Percentiles rank a stretch among this genome's conserved stretches.
phyloP scores from a whole-genome alignment of 441 rosid genomes.

The Syzygium syzygioides region DNA sequence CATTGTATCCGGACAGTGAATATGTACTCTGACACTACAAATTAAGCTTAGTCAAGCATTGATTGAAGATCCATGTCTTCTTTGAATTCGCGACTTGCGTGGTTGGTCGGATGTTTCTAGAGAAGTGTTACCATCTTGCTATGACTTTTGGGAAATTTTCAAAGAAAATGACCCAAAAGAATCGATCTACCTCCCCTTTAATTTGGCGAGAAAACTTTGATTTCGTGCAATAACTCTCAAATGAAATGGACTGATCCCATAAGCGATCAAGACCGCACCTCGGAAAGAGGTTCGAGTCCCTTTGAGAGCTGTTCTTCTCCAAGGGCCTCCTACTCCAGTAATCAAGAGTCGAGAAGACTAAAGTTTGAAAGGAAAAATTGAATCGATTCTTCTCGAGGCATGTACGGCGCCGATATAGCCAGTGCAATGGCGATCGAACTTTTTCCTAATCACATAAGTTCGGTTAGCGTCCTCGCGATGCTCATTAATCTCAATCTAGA shows the following conservation, averaged over 20 bases:
- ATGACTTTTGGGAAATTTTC: not conserved
- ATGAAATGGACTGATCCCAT: not conserved
- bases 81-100: not conserved
- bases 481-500: not conserved
- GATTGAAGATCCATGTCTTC: not conserved
- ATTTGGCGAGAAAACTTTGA: not conserved
- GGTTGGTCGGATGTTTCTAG: not conserved
- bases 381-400: not conserved
- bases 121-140: not conserved
- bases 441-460: not conserved
- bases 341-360: not conserved
- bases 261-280: not conserved
- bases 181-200: too few relatives aligned
- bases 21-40: not conserved
- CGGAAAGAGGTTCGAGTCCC: not conserved
- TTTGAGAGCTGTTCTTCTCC: too few relatives aligned
- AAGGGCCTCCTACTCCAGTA: not conserved
- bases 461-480: not conserved
- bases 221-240: too few relatives aligned
- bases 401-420: accelerated
- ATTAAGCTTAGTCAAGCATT: not conserved
- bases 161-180: not conserved
- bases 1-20: constrained; percentile 25
- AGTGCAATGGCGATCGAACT: accelerated
- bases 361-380: not conserved